Evolutionary conservation across 176 grass and related monocot species (phyloP), one percentile per base, ranked within the genome.

Genomic region (Calamus simplicifolius): DNA sequence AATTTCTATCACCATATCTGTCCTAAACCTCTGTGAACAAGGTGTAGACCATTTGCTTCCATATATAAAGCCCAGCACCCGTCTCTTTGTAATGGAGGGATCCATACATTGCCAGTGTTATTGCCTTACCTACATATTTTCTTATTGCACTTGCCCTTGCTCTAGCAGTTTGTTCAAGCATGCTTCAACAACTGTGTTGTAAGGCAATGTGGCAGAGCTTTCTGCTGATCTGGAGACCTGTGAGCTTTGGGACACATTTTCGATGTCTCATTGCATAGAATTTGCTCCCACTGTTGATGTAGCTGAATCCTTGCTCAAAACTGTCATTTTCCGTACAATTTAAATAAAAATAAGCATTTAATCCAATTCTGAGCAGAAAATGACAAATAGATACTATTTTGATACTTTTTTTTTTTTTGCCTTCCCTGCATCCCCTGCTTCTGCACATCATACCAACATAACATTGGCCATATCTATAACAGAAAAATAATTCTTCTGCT

Each of bases 41-140:
- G 0, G 84, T 78, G 52, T 98, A 84, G 52, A 98, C 93, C 18
- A 92, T 70, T 63, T 85, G 56, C 59, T 98, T 98, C 76, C 93
- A 63, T 98, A 98, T 15, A 98, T 80, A 25, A 79, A 98, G 4
- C 75, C 87, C 19, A 91, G 67, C 17, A 87, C 87, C 21, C 89
- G 84, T 25, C 93, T 87, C 73, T 87, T 92, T 73, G 92, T 98
- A 23, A 84, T 98, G 93, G 38, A 92, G 84, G 59, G 87, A 85
- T 35, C 84, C 93, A 63, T 89, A 84, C 63, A 92, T 98, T 6
- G 87, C 87, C 51, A 98, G 19, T 0, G 87, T 98, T 77, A 88
- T 85, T 87, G 92, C 89, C 76, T 85, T 81, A 10, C 92, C 87
- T 7, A 87, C 84, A 31, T 63, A 92, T 59, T 85, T 87, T 48